These are phyloP conservation scores for Zymoseptoria tritici DNA, from an alignment of 2,329 filamentous ascomycete genomes.

Conservation along the genomic window DNA sequence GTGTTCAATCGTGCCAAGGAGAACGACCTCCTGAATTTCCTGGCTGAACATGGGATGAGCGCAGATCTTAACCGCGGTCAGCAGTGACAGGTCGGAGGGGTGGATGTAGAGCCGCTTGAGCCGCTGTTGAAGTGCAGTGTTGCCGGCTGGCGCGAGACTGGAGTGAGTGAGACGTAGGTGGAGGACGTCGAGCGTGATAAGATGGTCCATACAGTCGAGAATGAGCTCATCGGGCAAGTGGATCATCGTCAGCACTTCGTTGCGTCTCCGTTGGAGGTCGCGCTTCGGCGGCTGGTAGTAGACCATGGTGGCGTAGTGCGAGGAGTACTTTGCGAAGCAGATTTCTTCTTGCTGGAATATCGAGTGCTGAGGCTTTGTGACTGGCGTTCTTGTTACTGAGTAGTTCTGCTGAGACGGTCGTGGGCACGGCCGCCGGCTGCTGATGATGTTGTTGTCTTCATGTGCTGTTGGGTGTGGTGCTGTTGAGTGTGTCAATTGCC, in stretches of 20 bases:
- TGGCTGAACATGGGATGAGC: conserved; percentile 7
- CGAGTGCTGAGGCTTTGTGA: neutral
- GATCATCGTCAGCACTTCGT: conserved; percentile 1
- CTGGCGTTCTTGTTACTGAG: neutral
- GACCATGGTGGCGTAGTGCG: conserved; percentile 6
- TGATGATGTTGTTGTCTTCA: neutral
- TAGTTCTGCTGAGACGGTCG: neutral
- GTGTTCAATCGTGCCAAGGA: conserved; percentile 5
- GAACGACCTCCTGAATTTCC: conserved; percentile 10
- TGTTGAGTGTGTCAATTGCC: neutral
- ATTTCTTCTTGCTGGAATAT: neutral
- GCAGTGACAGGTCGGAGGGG: conserved; percentile 4
- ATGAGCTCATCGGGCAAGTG: conserved; percentile 12
- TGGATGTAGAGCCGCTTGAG: conserved; percentile 15
- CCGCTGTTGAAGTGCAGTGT: conserved; percentile 1
- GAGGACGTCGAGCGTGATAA: neutral
- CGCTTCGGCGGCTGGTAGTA: neutral
- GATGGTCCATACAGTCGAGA: conserved; percentile 3
- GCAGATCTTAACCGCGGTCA: conserved; percentile 6
- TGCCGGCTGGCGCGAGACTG: conserved; percentile 2
- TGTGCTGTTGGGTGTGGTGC: neutral
- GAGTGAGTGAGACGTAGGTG: conserved; percentile 1
- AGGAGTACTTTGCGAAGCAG: neutral
- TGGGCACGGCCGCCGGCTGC: neutral
- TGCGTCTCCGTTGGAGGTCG: neutral